Evolutionary conservation across 1,284 basidiomycete genomes (phyloP).

Genomic region (Cutaneotrichosporon sp.): DNA sequence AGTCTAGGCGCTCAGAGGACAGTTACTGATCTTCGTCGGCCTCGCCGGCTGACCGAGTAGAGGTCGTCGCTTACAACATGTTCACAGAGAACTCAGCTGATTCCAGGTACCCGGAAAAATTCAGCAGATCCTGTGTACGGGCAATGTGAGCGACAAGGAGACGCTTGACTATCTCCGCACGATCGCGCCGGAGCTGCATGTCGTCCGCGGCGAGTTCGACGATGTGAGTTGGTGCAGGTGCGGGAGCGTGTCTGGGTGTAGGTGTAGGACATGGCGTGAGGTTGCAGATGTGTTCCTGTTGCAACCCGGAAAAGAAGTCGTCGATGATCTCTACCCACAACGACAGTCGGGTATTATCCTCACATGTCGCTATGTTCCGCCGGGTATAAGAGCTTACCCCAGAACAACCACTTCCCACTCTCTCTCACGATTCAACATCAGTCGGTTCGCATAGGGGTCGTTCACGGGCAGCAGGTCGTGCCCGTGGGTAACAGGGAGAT

Average conservation of each 20-base stretch:
- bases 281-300: too few relatives aligned
- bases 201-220: constrained; percentile 92
- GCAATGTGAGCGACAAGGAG: constrained; percentile 95
- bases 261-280: too few relatives aligned
- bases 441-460: constrained; percentile 78
- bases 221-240: constrained; percentile 60
- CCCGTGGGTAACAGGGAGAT: constrained; percentile 89
- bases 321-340: too few relatives aligned
- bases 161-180: constrained; percentile 96
- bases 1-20: not conserved
- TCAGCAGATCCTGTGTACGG: constrained; percentile 95
- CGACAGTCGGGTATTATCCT: too few relatives aligned
- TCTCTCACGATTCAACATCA: constrained; percentile 74
- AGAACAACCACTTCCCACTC: constrained; percentile 62
- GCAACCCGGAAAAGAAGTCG: too few relatives aligned
- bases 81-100: constrained; percentile 6
- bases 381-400: constrained; percentile 1
- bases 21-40: too few relatives aligned
- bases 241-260: too few relatives aligned
- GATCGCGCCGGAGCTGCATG: constrained; percentile 90
- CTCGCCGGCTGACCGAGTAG: too few relatives aligned
- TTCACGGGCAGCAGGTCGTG: constrained; percentile 92
- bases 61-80: too few relatives aligned
- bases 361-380: not conserved
- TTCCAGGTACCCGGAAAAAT: constrained; percentile 81